Conservation (phyloP, 495 filamentous ascomycete genomes). For the Talaromyces borbonicus region DNA sequence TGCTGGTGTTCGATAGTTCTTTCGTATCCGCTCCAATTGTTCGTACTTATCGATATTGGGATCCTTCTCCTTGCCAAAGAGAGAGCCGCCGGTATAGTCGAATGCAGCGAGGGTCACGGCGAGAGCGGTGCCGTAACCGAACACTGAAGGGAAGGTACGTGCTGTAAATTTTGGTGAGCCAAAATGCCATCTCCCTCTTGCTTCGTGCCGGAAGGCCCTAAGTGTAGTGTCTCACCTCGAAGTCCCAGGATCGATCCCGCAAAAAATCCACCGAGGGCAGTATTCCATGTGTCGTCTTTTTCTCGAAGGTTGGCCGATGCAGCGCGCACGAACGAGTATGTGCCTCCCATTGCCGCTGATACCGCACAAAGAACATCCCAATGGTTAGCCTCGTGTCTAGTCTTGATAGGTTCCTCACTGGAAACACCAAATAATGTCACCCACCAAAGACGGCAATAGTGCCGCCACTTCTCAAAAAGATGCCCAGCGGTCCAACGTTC, state of each 20-base stretch:
- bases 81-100: constrained; percentile 65
- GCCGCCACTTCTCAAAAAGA: constrained; percentile 62
- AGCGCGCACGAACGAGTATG: constrained; percentile 64
- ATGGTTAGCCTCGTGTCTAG: constrained; percentile 7
- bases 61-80: constrained; percentile 48
- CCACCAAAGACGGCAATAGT: constrained; percentile 59
- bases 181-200: too few species aligned
- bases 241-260: constrained; percentile 60
- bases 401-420: background rate
- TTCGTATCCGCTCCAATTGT: constrained; percentile 65
- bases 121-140: constrained; percentile 64
- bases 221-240: constrained; percentile 51
- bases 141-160: constrained; percentile 64
- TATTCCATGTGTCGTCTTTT: constrained; percentile 62
- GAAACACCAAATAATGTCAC: background rate
- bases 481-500: constrained; percentile 66
- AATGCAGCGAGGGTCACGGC: constrained; percentile 57
- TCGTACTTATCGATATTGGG: constrained; percentile 65
- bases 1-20: constrained; percentile 62
- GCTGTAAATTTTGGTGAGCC: constrained; percentile 46
- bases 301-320: constrained; percentile 71
- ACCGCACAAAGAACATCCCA: constrained; percentile 14
- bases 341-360: constrained; percentile 68
- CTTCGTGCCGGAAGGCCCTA: too few species aligned
- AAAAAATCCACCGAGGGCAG: constrained; percentile 63